These are phyloP conservation scores for Candida orba DNA, from an alignment of 805 yeast genomes.

Conservation along the genomic window DNA sequence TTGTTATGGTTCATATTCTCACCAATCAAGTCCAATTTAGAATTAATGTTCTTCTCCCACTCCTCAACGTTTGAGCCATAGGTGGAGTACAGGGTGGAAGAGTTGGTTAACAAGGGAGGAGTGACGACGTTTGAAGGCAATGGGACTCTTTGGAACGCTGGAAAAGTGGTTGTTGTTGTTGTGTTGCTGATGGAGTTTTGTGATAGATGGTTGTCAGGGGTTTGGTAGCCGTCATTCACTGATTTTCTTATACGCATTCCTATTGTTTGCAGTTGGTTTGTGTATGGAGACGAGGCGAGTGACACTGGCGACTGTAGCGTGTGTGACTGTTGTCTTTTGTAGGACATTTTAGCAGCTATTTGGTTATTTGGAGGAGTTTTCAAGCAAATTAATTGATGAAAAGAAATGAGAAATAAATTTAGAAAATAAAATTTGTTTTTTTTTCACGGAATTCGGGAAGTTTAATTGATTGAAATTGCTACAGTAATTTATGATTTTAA, in stretches of 20 bases:
- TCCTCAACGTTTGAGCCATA: conserved; percentile 31
- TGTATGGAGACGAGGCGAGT: conserved; percentile 28
- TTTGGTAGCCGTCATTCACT: conserved; percentile 52
- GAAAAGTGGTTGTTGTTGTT: conserved; percentile 15
- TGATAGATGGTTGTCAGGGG: conserved; percentile 11
- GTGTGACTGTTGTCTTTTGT: conserved; percentile 29
- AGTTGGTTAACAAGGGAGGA: conserved; percentile 30
- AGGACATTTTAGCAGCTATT: conserved; percentile 22
- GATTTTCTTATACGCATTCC: conserved; percentile 72
- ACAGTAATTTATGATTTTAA: no score
- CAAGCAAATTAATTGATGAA: no score
- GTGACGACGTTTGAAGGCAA: conserved; percentile 25
- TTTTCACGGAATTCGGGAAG: no score
- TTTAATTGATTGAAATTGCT: no score
- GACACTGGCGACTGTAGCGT: conserved; percentile 14
- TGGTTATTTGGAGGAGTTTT: no score
- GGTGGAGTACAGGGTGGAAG: conserved; percentile 24
- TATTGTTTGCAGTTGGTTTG: conserved; percentile 40
- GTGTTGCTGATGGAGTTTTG: conserved; percentile 8
- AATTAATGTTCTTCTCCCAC: conserved; percentile 33
- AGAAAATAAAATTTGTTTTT: no score
- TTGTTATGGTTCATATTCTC: conserved; percentile 16
- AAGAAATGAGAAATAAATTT: no score
- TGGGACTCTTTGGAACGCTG: conserved; percentile 28
- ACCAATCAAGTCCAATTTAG: conserved; percentile 28